Evolutionary conservation across 2,329 filamentous ascomycete species (phyloP).

Genomic region (Aureobasidium sp.): DNA sequence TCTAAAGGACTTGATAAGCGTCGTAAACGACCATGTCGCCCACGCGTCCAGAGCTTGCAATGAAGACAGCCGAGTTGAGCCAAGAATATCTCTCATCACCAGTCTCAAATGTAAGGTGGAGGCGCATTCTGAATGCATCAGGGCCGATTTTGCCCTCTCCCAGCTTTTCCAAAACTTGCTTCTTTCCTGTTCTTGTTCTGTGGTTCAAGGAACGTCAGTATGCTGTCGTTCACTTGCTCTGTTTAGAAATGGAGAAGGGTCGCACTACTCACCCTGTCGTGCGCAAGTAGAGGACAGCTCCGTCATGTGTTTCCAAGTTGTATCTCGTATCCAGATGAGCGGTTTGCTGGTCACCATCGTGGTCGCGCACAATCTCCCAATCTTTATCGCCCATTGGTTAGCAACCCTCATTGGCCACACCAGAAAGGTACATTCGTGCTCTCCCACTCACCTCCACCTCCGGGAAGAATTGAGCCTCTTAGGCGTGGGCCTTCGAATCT

Average conservation of each 20-base stretch:
- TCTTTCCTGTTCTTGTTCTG: slow-evolving; percentile 19
- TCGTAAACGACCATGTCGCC: slow-evolving; percentile 20
- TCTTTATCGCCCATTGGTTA: slow-evolving; percentile 11
- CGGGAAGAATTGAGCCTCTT: slow-evolving; percentile 18
- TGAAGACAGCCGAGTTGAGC: slow-evolving; percentile 20
- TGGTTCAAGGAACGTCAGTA: not conserved
- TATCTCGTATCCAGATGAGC: slow-evolving; percentile 22
- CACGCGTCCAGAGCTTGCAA: slow-evolving; percentile 17
- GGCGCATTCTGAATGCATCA: slow-evolving; percentile 22
- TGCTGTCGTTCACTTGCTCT: not conserved
- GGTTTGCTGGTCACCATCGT: slow-evolving; percentile 20
- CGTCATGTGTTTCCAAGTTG: slow-evolving; percentile 22
- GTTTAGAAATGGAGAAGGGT: not conserved
- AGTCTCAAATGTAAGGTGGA: slow-evolving; percentile 23
- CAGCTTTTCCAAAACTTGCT: slow-evolving; percentile 18
- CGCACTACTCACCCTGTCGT: slow-evolving; percentile 17
- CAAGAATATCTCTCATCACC: slow-evolving; percentile 22
- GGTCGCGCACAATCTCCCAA: slow-evolving; percentile 19
- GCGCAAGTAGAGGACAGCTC: slow-evolving; percentile 20
- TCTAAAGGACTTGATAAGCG: slow-evolving; percentile 18
- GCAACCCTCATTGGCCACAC: not conserved
- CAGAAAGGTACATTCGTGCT: not conserved
- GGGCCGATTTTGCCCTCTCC: slow-evolving; percentile 18
- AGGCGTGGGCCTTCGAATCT: slow-evolving; percentile 18
- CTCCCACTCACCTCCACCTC: slow-evolving; percentile 18